A percentile compares a stretch with the other conserved stretches of the same genome.
phyloP scores from a whole-genome alignment of 805 yeast genomes.

The Jamesozyma piceae region DNA sequence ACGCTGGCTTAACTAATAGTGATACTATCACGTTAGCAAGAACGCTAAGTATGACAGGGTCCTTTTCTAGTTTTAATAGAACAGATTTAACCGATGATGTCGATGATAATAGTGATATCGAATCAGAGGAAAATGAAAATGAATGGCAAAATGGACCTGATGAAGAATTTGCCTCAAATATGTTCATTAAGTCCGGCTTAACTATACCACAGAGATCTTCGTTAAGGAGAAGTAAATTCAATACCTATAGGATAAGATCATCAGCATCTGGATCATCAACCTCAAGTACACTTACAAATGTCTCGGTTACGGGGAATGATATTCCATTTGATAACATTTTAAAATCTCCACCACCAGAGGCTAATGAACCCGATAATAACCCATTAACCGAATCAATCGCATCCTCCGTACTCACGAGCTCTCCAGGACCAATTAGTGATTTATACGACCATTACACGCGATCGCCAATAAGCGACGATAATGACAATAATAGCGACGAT shows the following conservation, averaged over 20 bases:
- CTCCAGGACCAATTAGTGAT: conserved; percentile 15
- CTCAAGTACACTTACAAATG: not conserved
- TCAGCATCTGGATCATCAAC: conserved; percentile 10
- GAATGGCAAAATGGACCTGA: not conserved
- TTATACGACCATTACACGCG: conserved; percentile 26
- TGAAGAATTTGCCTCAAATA: conserved; percentile 24
- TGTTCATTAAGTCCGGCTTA: conserved; percentile 23
- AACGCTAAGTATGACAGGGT: conserved; percentile 60
- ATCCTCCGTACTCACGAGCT: not conserved
- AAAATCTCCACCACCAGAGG: not conserved
- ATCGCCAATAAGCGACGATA: conserved; percentile 15
- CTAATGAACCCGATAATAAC: not conserved
- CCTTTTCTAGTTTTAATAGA: conserved; percentile 32
- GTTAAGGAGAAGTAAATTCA: conserved; percentile 40
- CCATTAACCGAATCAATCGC: not conserved
- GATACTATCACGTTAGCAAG: conserved; percentile 81
- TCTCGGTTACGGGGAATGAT: not conserved
- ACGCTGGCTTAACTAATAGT: conserved; percentile 68
- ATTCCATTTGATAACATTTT: not conserved
- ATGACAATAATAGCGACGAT: conserved; percentile 2
- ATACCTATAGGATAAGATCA: conserved; percentile 39
- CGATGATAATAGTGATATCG: not conserved
- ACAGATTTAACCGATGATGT: conserved; percentile 5
- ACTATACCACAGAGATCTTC: conserved; percentile 29
- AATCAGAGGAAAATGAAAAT: not conserved